A percentile compares a stretch with the other conserved stretches of the same genome.
Conservation (phyloP, 2,329 filamentous ascomycete genomes). For the Aspergillus neotritici region DNA sequence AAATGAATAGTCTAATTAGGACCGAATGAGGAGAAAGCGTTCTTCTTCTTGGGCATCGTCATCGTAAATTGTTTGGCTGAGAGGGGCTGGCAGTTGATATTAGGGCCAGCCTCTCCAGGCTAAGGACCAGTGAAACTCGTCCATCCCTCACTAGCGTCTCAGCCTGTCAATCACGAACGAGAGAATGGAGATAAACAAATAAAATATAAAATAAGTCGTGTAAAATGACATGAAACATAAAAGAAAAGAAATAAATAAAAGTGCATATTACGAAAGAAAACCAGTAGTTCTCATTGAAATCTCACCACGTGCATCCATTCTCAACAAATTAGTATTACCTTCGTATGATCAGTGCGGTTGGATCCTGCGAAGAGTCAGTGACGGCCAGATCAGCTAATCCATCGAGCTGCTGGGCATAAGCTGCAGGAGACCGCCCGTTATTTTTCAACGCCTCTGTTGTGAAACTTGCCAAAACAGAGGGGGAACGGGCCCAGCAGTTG, state of each 20-base stretch:
- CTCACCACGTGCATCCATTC: slow-evolving; percentile 15
- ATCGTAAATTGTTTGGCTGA: slow-evolving; percentile 10
- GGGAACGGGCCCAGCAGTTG: slow-evolving; percentile 8
- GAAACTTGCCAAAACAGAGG: slow-evolving; percentile 20
- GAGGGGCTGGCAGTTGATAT: slow-evolving; percentile 11
- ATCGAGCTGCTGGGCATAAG: slow-evolving; percentile 15
- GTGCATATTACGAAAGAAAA: not conserved
- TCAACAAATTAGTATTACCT: not conserved
- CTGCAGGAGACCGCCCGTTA: slow-evolving; percentile 33
- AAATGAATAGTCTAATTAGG: no score
- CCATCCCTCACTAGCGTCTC: slow-evolving; percentile 4
- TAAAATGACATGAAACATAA: slow-evolving; percentile 1
- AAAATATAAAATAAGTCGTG: slow-evolving; percentile 1
- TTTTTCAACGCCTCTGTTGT: slow-evolving; percentile 29
- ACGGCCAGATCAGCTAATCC: slow-evolving; percentile 3
- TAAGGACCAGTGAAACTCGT: slow-evolving; percentile 10
- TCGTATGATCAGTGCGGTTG: not conserved
- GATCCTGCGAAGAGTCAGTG: not conserved
- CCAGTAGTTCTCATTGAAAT: slow-evolving; percentile 2
- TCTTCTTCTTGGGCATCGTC: not conserved
- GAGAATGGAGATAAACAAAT: not conserved
- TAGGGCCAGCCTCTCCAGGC: slow-evolving; percentile 15
- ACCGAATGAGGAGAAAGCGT: not conserved
- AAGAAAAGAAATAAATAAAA: slow-evolving; percentile 7
- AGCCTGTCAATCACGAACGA: slow-evolving; percentile 2